Percentiles rank a stretch among this genome's conserved stretches.
Conservation (phyloP, 1,139 yeast species). For the Suhomyces maxii region DNA sequence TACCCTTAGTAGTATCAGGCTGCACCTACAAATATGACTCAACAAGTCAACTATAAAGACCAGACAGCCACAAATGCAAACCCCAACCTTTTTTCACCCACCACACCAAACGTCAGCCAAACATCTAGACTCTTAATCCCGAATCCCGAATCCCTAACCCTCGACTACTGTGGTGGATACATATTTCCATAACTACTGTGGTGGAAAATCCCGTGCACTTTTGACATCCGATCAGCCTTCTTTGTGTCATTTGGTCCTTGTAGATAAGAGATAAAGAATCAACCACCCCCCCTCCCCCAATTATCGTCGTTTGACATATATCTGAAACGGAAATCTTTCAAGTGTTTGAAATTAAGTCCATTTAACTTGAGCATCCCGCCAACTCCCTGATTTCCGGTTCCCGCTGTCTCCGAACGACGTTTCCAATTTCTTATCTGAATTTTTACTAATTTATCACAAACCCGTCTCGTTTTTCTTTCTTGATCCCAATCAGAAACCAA, state of each 20-base stretch:
- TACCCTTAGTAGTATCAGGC: too few species aligned
- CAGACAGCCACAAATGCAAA: not conserved
- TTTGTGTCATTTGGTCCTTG: constrained; percentile 5
- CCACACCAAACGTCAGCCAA: too few species aligned
- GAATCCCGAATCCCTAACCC: not conserved
- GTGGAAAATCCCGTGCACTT: constrained; percentile 9
- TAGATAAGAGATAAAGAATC: constrained; percentile 7
- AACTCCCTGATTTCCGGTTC: not conserved
- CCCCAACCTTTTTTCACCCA: too few species aligned
- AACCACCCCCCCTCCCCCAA: not conserved
- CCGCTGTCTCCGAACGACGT: not conserved
- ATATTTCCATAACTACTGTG: constrained; percentile 1
- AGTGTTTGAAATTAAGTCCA: too few species aligned
- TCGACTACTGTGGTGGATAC: not conserved
- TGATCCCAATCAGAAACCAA: too few species aligned
- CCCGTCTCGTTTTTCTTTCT: too few species aligned
- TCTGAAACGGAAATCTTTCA: not conserved
- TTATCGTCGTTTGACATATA: constrained; percentile 4
- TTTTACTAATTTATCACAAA: too few species aligned
- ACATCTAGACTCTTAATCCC: too few species aligned
- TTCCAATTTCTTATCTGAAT: not conserved
- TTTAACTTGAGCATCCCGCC: too few species aligned
- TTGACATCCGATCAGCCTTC: constrained; percentile 2
- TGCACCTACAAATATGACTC: too few species aligned
- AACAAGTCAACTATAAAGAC: not conserved